Evolutionary conservation across 371 early-diverging fungal genomes (phyloP), one percentile per base, ranked within the genome.

Genomic region (Zancudomyces culisetae): DNA sequence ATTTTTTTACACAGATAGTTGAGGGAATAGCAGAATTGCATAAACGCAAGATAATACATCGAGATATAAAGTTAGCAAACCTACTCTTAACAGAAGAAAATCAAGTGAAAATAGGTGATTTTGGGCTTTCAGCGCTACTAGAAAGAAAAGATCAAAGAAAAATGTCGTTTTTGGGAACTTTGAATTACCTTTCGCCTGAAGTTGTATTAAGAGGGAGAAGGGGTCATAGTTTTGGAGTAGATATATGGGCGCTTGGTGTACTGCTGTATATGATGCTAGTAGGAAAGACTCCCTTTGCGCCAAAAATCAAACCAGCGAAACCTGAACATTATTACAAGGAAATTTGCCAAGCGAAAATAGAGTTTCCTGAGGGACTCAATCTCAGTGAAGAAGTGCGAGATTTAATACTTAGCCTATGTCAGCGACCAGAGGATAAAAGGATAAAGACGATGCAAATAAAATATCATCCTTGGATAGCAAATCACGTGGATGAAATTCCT

Each of bases 151-250:
- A 75, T 15, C 93, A 93, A 45, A 72, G 97, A 26, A 93, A 91
- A 75, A 85, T 74, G 86, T 91, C 81, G 21, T 66, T 59, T 92
- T 42, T 99, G 88, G 99, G 99, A 13, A 99, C 99, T 2, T 98
- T 98, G 3, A 98, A 98, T 59, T 99, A 97, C 60, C 88, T 99
- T 55, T 98, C 99, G 1, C 99, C 99, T 0, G 99, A 99, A 64
- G 82, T 99, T 27, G 68, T 98, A 19, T 85, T 85, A 67, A 84
- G 81, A 48, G 68, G 75, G 42, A 74, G 74, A 50, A 62, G 63
- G 6, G 97, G 98, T 1, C 98, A 99, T 65, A 85, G 93, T 49
- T 93, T 78, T 64, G 92, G 90, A 59, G 98, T 85, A 8, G 99
- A 99, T 61, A 79, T 98, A 52, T 99, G 99, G 99, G 87, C 94